These are phyloP conservation scores for Lophium mytilinum DNA, from an alignment of 495 filamentous ascomycete species.

Conservation along the genomic window DNA sequence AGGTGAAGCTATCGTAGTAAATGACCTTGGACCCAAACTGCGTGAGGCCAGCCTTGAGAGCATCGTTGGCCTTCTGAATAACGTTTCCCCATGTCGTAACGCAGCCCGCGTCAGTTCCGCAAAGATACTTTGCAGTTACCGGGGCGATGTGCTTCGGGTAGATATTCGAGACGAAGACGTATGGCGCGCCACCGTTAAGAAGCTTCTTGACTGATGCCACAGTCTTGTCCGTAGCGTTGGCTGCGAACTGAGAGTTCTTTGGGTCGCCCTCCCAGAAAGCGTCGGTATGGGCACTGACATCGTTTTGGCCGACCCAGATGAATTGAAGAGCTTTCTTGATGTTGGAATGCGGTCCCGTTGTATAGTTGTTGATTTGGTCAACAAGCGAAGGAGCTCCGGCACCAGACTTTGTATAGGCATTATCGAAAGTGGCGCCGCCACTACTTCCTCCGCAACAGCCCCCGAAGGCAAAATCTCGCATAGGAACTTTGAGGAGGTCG, in stretches of 20 bases:
- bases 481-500: slow-evolving; percentile 6
- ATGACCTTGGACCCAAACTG: slow-evolving; percentile 17
- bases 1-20: slow-evolving; percentile 24
- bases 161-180: slow-evolving; percentile 23
- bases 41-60: slow-evolving; percentile 6
- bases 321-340: slow-evolving; percentile 17
- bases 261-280: slow-evolving; percentile 23
- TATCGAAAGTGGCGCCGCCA: slow-evolving; percentile 19
- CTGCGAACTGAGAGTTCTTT: slow-evolving; percentile 15
- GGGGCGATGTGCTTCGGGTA: slow-evolving; percentile 21
- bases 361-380: slow-evolving; percentile 23
- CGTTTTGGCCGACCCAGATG: slow-evolving; percentile 22
- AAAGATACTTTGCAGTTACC: slow-evolving; percentile 17
- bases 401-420: slow-evolving; percentile 13
- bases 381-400: slow-evolving; percentile 12
- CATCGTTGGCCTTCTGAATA: slow-evolving; percentile 15
- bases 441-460: slow-evolving; percentile 13
- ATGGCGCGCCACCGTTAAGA: slow-evolving; percentile 12
- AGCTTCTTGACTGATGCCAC: slow-evolving; percentile 9
- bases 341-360: background rate
- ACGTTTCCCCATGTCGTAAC: slow-evolving; percentile 13
- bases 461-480: slow-evolving; percentile 22
- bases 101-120: slow-evolving; percentile 7
- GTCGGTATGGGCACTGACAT: slow-evolving; percentile 15
- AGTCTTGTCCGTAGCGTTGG: slow-evolving; percentile 11